Evolutionary conservation across 1,284 basidiomycete species (phyloP), one percentile per base, ranked within the genome.

Genomic region (Jaminaea rosea): DNA sequence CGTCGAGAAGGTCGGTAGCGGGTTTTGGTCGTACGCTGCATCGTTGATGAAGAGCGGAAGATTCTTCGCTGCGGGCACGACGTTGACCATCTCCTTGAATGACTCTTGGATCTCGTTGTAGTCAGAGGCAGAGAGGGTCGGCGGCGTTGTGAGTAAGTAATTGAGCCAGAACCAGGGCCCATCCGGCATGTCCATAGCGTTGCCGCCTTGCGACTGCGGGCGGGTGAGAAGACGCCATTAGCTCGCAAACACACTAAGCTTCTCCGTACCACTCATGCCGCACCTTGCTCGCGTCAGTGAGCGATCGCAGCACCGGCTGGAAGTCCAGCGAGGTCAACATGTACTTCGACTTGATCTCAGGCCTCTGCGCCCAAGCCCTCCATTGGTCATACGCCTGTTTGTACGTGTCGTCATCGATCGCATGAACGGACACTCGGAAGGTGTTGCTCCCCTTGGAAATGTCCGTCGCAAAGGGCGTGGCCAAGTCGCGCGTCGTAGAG

Each of bases 11-110:
- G 46, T 47, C 42, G 42, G 26, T 23, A 66, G 51, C 9, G 54
- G 48, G 17, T 46, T 42, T 42, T 66, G 63, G 5, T 32, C 19
- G 0, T 23, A 46, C 27, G 55, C 56, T 2, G 61, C 56, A 36
- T 66, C 63, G 42, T 66, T 66, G 41, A 63, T 31, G 31, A 66
- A 64, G 26, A 64, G 39, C 2, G 62, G 62, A n/a, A 64, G 28
- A 4, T 46, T 51, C n/a, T 24, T 4, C 28, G 28, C 44, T 23
- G 23, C 27, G 3, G 56, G 55, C n/a, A 55, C 52, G 1, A 46
- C 13, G 15, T 24, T 5, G 19, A 55, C 39, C 23, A 59, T 50
- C 15, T 3, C 15, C 11, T 52, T 41, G 17, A 47, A 53, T 13
- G 15, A 26, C 19, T 11, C 31, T 1, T 26, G 8, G 26, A 23